These are phyloP conservation scores for Cyberlindnera xylosilytica DNA, from an alignment of 805 yeast species.

Conservation along the genomic window DNA sequence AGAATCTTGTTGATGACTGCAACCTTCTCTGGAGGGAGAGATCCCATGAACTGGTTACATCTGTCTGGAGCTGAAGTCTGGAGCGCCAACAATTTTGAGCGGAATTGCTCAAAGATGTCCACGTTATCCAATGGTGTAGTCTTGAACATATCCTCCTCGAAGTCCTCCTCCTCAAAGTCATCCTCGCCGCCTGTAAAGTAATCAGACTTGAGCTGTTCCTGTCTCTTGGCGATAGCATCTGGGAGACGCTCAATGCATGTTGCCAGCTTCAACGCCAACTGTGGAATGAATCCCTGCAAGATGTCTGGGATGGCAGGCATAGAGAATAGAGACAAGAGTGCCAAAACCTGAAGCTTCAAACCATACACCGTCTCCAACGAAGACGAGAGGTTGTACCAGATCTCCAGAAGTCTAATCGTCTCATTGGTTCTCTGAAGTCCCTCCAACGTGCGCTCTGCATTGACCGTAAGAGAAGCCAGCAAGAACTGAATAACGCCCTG, in stretches of 20 bases:
- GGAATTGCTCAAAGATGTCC: conserved; percentile 66
- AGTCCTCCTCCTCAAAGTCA: conserved; percentile 24
- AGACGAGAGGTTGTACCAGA: conserved; percentile 59
- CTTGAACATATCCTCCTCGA: conserved; percentile 64
- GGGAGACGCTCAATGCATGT: conserved; percentile 61
- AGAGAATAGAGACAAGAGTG: conserved; percentile 51
- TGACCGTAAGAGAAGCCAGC: conserved; percentile 59
- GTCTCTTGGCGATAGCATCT: conserved; percentile 63
- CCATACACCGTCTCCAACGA: conserved; percentile 68
- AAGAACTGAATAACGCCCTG: conserved; percentile 55
- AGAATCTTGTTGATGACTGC: conserved; percentile 10
- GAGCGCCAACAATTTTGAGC: conserved; percentile 46
- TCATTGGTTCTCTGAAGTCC: conserved; percentile 45
- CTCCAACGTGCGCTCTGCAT: conserved; percentile 53
- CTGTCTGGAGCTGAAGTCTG: conserved; percentile 44
- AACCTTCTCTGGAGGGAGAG: conserved; percentile 30
- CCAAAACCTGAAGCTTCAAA: conserved; percentile 67
- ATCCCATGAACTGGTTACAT: conserved; percentile 35
- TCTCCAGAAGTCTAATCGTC: conserved; percentile 47
- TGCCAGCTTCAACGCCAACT: conserved; percentile 51
- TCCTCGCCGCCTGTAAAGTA: conserved; percentile 22
- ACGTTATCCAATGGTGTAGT: conserved; percentile 77
- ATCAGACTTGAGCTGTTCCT: conserved; percentile 52
- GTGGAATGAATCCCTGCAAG: conserved; percentile 37
- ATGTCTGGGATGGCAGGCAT: conserved; percentile 38